Evolutionary conservation across 495 filamentous ascomycete species (phyloP), one percentile per base, ranked within the genome.

Genomic region (Neurospora sp.): DNA sequence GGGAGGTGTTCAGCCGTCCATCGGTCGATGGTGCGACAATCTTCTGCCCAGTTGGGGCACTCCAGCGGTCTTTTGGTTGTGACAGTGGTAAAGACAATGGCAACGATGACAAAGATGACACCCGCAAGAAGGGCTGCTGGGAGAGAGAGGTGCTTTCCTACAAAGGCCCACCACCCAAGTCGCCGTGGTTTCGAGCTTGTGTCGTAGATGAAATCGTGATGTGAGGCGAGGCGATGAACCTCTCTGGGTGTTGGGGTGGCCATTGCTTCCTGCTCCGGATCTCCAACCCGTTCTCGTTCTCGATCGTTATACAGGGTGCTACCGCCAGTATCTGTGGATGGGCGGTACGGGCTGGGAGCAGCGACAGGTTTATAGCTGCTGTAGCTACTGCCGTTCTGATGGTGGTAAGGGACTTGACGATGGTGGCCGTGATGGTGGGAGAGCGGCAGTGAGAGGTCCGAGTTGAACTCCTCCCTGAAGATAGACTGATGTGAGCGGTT

Each of bases 401-500:
- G 54, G 14, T 62, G 54, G 2, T 31, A 62, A 8, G 54, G 2
- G 74, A 75, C 20, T 44, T 70, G 16, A 54, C 38, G 77, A 77
- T 77, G 71, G 62, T 71, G 70, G 20, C 69, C 16, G 71, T 59
- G 12, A 69, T 72, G 70, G 72, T 62, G 71, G 14, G 37, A 27
- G 39, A 39, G 38, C 12, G 77, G 73, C 12, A 72, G n/a, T 3
- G 77, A 38, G 14, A 54, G 72, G 23, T 71, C 54, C 2, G 75
- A 76, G 48, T 76, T 62, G 69, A 80, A 80, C 12, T 80, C 77
- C 54, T 80, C 77, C 20, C 39, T 74, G 76, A 80, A 80, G 73
- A 80, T 69, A 39, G 79, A 79, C 38, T 48, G 75, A 70, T 72
- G 76, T 2, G 79, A 79, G 11, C 72, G 79, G 44, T 62, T 74